These are phyloP conservation scores for Aspergillus baeticus DNA, from an alignment of 495 filamentous ascomycete genomes.

Conservation along the genomic window DNA sequence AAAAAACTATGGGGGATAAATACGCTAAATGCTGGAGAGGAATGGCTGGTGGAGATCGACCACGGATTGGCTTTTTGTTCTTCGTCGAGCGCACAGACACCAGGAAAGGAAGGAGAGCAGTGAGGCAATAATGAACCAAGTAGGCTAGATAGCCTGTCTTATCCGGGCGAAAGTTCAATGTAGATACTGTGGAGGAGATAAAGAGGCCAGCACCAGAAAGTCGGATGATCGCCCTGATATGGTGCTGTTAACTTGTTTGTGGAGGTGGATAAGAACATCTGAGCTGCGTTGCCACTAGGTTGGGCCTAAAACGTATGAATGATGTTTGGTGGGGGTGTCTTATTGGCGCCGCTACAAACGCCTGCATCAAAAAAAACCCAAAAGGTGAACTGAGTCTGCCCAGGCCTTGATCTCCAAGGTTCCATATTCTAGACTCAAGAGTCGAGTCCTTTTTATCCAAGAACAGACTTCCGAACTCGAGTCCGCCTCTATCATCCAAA, in stretches of 20 bases:
- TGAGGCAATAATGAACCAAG: not conserved
- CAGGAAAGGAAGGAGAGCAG: not conserved
- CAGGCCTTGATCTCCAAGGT: not conserved
- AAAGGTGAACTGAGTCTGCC: too few relatives aligned
- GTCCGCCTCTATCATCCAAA: not conserved
- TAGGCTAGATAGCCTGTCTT: not conserved
- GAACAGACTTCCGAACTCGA: not conserved
- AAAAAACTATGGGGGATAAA: not conserved
- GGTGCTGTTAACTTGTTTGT: not conserved
- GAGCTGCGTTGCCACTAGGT: conserved; percentile 7
- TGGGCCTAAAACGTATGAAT: conserved; percentile 7
- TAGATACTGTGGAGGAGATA: not conserved
- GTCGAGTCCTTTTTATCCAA: not conserved
- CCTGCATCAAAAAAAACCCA: not conserved
- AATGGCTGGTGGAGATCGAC: conserved; percentile 1
- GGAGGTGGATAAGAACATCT: not conserved
- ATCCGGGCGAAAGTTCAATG: not conserved
- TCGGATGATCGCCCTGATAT: conserved; percentile 1
- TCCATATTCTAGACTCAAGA: not conserved
- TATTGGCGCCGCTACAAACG: not conserved
- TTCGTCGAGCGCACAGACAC: not conserved
- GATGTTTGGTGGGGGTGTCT: not conserved
- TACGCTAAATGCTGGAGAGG: conserved; percentile 2
- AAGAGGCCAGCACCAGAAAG: not conserved
- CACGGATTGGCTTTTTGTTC: not conserved